Evolutionary conservation across 1,284 basidiomycete species (phyloP), one percentile per base, ranked within the genome.

Genomic region (Agroathelia rolfsii): DNA sequence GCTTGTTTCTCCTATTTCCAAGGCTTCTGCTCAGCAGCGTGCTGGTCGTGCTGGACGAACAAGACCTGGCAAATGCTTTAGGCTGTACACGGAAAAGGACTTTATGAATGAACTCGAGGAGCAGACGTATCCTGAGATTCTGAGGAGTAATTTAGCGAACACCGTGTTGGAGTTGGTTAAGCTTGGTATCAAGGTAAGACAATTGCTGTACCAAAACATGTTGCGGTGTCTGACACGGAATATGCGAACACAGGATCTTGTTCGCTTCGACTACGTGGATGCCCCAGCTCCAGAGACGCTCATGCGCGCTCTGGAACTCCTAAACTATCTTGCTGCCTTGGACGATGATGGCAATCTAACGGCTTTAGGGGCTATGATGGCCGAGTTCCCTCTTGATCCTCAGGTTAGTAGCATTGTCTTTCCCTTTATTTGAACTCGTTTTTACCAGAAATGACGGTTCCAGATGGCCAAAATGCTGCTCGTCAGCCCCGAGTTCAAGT

Each of bases 31-130:
- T 4, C 88, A 94, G 58, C 94, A 99, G 58, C 68, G 95, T 14
- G 92, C 95, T 0, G 95, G 94, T 37, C 87, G 95, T 56, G 94
- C 94, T 0, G 94, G 95, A 15, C 77, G 95, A 44, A 98, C 94
- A 14, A 65, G 89, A 27, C 93, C 94, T 0, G 95, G 95, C 15
- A 97, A 97, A 56, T 97, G 94, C 59, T 99, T 97, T 66, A 68
- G 94, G 39, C 55, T 98, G 43, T 98, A 96, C 55, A 98, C 94
- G 0, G 94, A 97, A 59, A 89, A 89, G 53, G 94, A 97, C 59
- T 98, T 95, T 53, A 92, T 95, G 70, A 76, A 69, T 39, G 86
- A 93, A 61, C 66, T 98, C 31, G 92, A 96, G 59, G 92, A 96
- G 51, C 88, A 96, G 57, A 95, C 93, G 1, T 81, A 96, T 52